Conservation (phyloP, 768 basidiomycete genomes). For the Leccinum pellstonianum region DNA sequence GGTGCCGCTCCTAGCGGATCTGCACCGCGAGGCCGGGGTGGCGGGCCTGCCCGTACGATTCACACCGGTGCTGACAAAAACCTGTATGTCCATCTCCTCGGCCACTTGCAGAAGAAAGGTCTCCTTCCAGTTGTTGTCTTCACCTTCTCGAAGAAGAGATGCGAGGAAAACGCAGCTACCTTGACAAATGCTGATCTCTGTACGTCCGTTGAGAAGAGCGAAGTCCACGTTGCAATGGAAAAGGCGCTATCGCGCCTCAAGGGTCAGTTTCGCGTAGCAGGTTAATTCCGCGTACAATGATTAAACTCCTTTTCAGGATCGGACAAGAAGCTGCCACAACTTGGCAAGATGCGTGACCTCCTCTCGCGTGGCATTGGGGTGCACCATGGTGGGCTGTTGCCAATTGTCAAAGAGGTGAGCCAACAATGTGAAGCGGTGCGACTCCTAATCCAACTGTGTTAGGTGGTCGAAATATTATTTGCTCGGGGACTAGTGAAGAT, state of each 20-base stretch:
- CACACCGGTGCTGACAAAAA: slow-evolving; percentile 82
- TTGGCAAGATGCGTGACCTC: slow-evolving; percentile 83
- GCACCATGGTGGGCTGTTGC: slow-evolving; percentile 94
- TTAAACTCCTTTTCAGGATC: slow-evolving; percentile 52
- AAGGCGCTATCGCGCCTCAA: slow-evolving; percentile 88
- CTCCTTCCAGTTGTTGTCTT: slow-evolving; percentile 95
- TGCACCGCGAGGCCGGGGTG: slow-evolving; percentile 38
- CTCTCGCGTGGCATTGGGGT: slow-evolving; percentile 93
- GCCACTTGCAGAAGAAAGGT: slow-evolving; percentile 77
- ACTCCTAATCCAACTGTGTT: slow-evolving; percentile 10
- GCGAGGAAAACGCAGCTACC: slow-evolving; percentile 94
- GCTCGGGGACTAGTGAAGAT: slow-evolving; percentile 94
- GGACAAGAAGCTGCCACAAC: slow-evolving; percentile 92
- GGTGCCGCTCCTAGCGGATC: slow-evolving; percentile 43
- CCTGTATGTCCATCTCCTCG: slow-evolving; percentile 89
- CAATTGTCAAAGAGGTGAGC: slow-evolving; percentile 92
- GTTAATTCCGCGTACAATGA: slow-evolving; percentile 4
- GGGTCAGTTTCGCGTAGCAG: slow-evolving; percentile 46
- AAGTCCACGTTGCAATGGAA: slow-evolving; percentile 93
- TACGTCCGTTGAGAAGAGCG: slow-evolving; percentile 89
- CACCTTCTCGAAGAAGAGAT: slow-evolving; percentile 94
- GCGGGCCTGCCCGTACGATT: slow-evolving; percentile 52
- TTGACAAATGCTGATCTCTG: slow-evolving; percentile 87
- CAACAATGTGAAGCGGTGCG: background rate
- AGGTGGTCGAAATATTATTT: slow-evolving; percentile 97